A percentile compares a stretch with the other conserved stretches of the same genome.
Evolutionary conservation across 257 asterid genomes (phyloP).

Genomic region (Lithospermum erythrorhizon): DNA sequence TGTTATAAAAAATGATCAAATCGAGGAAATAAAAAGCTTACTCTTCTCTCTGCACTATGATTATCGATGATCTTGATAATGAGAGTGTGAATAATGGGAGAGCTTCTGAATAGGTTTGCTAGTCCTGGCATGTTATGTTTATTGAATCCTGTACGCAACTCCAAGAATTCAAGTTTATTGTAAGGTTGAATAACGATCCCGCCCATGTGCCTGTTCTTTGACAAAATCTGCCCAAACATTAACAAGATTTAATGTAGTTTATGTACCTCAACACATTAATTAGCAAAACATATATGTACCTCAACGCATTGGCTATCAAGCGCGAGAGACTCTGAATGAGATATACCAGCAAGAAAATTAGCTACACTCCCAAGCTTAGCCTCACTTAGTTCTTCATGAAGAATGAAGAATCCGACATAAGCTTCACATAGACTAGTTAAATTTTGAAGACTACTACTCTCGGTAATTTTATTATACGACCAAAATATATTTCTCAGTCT

Average conservation of each 20-base stretch:
- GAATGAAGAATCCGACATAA: conserved; percentile 35
- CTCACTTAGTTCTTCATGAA: conserved; percentile 23
- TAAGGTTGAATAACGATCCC: conserved; percentile 35
- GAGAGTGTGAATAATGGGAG: conserved; percentile 46
- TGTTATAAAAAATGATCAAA: background rate
- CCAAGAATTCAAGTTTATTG: conserved; percentile 41
- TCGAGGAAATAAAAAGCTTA: conserved; percentile 15
- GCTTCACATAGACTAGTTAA: conserved; percentile 37
- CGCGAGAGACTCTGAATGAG: conserved; percentile 37
- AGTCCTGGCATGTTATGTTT: conserved; percentile 49
- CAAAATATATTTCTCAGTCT: conserved; percentile 30
- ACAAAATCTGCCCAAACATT: conserved; percentile 38
- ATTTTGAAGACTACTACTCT: conserved; percentile 29
- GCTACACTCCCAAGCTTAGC: conserved; percentile 40
- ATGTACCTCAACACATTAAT: too few relatives aligned
- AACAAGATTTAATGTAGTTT: background rate
- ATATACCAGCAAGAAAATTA: conserved; percentile 50
- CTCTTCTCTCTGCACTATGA: conserved; percentile 32
- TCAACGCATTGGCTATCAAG: conserved; percentile 52
- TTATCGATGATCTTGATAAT: conserved; percentile 35
- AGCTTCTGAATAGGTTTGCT: conserved; percentile 41
- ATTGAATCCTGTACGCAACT: conserved; percentile 41
- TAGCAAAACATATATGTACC: conserved; percentile 20
- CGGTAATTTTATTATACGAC: conserved; percentile 49
- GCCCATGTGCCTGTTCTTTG: conserved; percentile 28